Evolutionary conservation across 192 early-diverging fungal genomes (phyloP).

Genomic region (Lunasporangiospora selenospora): DNA sequence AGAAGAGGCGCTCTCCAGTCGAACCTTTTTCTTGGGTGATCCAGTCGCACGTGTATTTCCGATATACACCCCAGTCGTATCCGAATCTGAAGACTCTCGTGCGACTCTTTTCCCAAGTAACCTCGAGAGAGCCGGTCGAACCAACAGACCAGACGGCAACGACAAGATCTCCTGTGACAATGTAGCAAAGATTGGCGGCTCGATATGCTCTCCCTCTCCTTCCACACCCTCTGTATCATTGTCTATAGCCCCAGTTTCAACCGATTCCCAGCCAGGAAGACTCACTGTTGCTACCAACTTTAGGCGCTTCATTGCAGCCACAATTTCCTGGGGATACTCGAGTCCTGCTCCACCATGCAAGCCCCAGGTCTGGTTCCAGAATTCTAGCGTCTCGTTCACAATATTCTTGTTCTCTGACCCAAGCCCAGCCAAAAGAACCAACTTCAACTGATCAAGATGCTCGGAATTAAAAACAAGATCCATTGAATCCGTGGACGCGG

Average conservation of each 20-base stretch:
- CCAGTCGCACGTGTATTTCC: too few species aligned
- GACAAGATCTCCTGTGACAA: slow-evolving; percentile 29
- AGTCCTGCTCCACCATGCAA: neutral
- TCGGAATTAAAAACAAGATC: slow-evolving; percentile 17
- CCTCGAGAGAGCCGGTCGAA: neutral
- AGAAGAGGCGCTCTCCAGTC: too few species aligned
- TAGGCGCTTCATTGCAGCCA: slow-evolving; percentile 8
- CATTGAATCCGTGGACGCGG: too few species aligned
- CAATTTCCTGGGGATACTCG: slow-evolving; percentile 16
- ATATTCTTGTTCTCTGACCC: slow-evolving; percentile 10
- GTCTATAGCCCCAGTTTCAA: too few species aligned
- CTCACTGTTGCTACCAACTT: slow-evolving; percentile 22
- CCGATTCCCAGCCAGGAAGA: slow-evolving; percentile 20
- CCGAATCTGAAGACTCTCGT: too few species aligned
- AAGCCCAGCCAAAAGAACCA: slow-evolving; percentile 14
- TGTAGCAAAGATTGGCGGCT: slow-evolving; percentile 18
- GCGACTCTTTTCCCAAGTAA: slow-evolving; percentile 15
- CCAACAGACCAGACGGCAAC: slow-evolving; percentile 11
- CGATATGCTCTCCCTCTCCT: slow-evolving; percentile 21
- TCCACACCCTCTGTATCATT: too few species aligned
- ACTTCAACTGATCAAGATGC: neutral
- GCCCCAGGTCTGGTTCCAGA: slow-evolving; percentile 37
- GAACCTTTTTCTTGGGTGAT: too few species aligned
- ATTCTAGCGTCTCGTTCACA: slow-evolving; percentile 30
- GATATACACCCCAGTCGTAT: too few species aligned